Conservation (phyloP, 345 rosid genomes). For the Clarkia xantiana region DNA sequence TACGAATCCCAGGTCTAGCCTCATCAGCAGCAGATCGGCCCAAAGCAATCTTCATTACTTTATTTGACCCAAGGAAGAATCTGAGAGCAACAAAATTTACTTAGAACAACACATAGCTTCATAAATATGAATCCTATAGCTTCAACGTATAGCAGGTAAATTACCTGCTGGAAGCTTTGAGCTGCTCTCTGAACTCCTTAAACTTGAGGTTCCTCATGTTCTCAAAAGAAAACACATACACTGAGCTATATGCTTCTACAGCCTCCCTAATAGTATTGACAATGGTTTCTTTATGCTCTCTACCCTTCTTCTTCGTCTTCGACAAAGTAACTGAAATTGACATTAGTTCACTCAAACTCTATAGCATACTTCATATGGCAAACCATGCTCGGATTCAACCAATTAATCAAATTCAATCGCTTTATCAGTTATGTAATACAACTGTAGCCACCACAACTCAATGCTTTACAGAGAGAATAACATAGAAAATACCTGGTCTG, state of each 20-base stretch:
- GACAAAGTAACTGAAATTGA: constrained; percentile 58
- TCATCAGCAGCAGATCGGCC: constrained; percentile 92
- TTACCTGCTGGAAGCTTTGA: constrained; percentile 63
- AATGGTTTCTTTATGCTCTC: constrained; percentile 63
- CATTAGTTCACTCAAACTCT: not conserved
- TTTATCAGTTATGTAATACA: too few species aligned
- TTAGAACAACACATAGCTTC: too few species aligned
- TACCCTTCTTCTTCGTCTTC: constrained; percentile 95
- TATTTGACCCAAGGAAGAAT: constrained; percentile 90
- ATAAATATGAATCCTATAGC: not conserved
- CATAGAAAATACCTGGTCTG: constrained; percentile 32
- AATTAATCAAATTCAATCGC: not conserved
- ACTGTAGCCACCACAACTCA: too few species aligned
- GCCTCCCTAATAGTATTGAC: constrained; percentile 63
- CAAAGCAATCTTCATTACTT: constrained; percentile 91
- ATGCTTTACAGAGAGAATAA: not conserved
- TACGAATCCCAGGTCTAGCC: constrained; percentile 52
- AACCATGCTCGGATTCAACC: not conserved
- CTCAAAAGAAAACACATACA: constrained; percentile 75
- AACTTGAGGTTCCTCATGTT: constrained; percentile 94
- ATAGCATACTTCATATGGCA: not conserved
- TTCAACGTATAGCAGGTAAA: not conserved
- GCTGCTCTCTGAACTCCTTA: constrained; percentile 85
- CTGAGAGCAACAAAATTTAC: constrained; percentile 15
- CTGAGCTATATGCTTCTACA: constrained; percentile 38